A percentile compares a stretch with the other conserved stretches of the same genome.
These are phyloP conservation scores for Globisporangium canariense DNA, from an alignment of 352 stramenopile genomes.

Conservation along the genomic window DNA sequence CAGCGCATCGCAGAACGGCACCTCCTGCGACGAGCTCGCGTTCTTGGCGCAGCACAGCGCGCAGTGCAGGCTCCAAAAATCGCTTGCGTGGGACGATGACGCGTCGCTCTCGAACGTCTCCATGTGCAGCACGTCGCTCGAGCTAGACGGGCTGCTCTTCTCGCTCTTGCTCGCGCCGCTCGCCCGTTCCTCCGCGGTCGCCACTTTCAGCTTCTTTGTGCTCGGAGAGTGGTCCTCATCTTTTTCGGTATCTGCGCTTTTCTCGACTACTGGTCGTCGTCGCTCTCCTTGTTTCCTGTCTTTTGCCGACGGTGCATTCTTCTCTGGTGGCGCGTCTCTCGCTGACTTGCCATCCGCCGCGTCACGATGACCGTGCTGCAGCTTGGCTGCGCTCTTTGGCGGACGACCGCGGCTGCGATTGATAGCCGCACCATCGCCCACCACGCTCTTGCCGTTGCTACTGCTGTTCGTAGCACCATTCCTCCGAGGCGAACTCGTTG, in stretches of 20 bases:
- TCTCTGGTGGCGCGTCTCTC: neutral
- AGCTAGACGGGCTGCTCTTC: conserved; percentile 64
- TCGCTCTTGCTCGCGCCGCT: conserved; percentile 21
- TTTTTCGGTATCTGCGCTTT: neutral
- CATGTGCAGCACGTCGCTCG: conserved; percentile 56
- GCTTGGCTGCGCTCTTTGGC: conserved; percentile 45
- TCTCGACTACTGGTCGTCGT: neutral
- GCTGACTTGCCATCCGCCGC: neutral
- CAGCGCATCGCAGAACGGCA: conserved; percentile 31
- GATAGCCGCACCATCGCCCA: conserved; percentile 24
- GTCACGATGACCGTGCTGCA: conserved; percentile 11
- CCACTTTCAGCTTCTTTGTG: conserved; percentile 15
- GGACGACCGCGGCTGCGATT: conserved; percentile 38
- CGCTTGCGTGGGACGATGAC: conserved; percentile 12
- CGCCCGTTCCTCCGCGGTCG: conserved; percentile 8
- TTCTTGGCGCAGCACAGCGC: conserved; percentile 60
- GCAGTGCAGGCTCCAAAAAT: conserved; percentile 54
- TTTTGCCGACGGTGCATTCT: neutral
- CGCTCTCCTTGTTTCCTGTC: neutral
- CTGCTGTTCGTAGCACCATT: conserved; percentile 10
- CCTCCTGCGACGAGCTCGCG: conserved; percentile 25
- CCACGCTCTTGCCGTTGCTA: conserved; percentile 8
- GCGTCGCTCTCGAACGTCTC: conserved; percentile 29
- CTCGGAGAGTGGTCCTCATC: neutral
- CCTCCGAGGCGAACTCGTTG: conserved; percentile 26